These are phyloP conservation scores for Coleophoma eucalyptorum DNA, from an alignment of 2,329 filamentous ascomycete species.

Conservation along the genomic window DNA sequence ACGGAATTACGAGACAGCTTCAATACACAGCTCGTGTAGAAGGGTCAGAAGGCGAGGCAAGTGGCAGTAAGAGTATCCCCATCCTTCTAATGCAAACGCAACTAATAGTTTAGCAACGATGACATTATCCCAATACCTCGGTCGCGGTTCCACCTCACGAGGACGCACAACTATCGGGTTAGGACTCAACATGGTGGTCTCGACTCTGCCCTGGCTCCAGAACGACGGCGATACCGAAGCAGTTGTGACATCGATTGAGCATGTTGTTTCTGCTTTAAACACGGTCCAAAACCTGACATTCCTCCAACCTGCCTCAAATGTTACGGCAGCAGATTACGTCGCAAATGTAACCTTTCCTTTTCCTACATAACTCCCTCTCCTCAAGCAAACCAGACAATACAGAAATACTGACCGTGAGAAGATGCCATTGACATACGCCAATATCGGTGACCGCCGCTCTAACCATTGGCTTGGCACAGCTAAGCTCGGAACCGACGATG, in stretches of 20 bases:
- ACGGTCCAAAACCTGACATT: slow-evolving; percentile 52
- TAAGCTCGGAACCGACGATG: slow-evolving; percentile 52
- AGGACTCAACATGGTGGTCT: slow-evolving; percentile 54
- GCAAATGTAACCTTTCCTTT: slow-evolving; percentile 34
- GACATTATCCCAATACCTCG: slow-evolving; percentile 58
- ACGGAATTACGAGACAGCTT: slow-evolving; percentile 59
- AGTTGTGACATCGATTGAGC: slow-evolving; percentile 62
- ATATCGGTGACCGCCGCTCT: slow-evolving; percentile 20
- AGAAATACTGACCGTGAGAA: background rate
- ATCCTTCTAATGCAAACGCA: background rate
- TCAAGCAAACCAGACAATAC: too few relatives aligned
- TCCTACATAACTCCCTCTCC: too few relatives aligned
- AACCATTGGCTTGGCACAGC: slow-evolving; percentile 52
- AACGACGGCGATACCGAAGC: slow-evolving; percentile 47
- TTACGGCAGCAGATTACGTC: slow-evolving; percentile 53
- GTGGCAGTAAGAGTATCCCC: slow-evolving; percentile 8
- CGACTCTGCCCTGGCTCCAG: slow-evolving; percentile 54
- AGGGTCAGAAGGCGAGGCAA: slow-evolving; percentile 23
- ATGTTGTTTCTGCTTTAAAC: slow-evolving; percentile 49
- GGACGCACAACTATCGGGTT: slow-evolving; percentile 58
- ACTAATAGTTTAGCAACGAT: slow-evolving; percentile 34
- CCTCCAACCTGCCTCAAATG: slow-evolving; percentile 46
- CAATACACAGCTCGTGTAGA: slow-evolving; percentile 66
- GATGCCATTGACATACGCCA: slow-evolving; percentile 21
- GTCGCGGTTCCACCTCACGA: slow-evolving; percentile 57